Conservation (phyloP, 257 asterid species). For the Gentiana dahurica region DNA sequence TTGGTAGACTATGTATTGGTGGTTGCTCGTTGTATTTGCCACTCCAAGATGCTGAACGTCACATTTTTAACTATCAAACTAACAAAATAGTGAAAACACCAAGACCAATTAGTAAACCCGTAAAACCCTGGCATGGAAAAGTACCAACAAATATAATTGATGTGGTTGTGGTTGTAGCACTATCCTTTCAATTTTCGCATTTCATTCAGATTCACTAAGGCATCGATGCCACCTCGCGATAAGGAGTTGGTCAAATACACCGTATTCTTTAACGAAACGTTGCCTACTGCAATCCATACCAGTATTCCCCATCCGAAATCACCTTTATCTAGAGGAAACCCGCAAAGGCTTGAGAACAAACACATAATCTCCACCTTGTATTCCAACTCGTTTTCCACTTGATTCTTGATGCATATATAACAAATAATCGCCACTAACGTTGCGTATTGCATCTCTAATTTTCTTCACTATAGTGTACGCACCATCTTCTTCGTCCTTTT, state of each 20-base stretch:
- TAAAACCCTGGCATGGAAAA: too few relatives aligned
- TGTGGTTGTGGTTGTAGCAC: too few relatives aligned
- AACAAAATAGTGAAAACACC: too few relatives aligned
- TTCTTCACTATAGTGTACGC: conserved; percentile 7
- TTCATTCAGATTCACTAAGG: conserved; percentile 21
- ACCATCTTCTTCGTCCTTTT: conserved; percentile 7
- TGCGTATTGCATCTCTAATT: conserved; percentile 19
- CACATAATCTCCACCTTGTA: conserved; percentile 22
- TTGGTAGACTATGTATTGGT: too few relatives aligned
- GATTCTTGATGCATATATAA: conserved; percentile 7
- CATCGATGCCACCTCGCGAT: conserved; percentile 36
- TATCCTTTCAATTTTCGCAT: too few relatives aligned
- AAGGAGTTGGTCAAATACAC: conserved; percentile 21
- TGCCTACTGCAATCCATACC: conserved; percentile 24
- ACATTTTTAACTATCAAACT: too few relatives aligned
- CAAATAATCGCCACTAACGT: conserved; percentile 18
- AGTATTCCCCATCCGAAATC: conserved; percentile 56
- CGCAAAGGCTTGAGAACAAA: conserved; percentile 37
- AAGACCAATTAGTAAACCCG: too few relatives aligned
- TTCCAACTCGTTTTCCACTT: conserved; percentile 4
- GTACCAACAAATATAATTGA: too few relatives aligned
- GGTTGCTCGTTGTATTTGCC: too few relatives aligned
- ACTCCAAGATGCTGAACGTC: too few relatives aligned
- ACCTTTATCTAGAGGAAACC: conserved; percentile 36
- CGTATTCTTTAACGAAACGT: conserved; percentile 22